A percentile compares a stretch with the other conserved stretches of the same genome.
phyloP scores from a whole-genome alignment of 768 basidiomycete species.

The Boletus rubropictus region DNA sequence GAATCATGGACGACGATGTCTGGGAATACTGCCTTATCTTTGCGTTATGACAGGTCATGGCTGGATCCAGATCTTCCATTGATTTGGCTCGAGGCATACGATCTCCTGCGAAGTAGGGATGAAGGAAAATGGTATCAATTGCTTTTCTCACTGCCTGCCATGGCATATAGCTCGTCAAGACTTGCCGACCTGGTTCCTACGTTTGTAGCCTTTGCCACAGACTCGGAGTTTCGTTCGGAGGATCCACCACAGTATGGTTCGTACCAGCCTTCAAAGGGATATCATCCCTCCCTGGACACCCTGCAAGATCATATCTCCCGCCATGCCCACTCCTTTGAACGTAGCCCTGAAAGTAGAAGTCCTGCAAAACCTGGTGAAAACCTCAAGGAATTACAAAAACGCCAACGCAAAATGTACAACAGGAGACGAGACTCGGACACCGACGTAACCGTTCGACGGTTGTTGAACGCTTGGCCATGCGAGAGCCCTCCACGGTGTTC shows the following conservation, averaged over 20 bases:
- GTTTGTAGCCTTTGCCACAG: constrained; percentile 29
- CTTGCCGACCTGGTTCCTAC: constrained; percentile 18
- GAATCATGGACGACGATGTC: constrained; percentile 5
- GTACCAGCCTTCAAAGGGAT: constrained; percentile 11
- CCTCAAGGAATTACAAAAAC: background rate
- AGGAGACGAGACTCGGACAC: constrained; percentile 5
- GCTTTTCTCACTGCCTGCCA: constrained; percentile 30
- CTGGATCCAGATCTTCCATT: constrained; percentile 16
- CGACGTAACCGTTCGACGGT: background rate
- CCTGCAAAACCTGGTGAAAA: background rate
- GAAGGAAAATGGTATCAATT: constrained; percentile 18
- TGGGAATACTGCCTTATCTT: constrained; percentile 1
- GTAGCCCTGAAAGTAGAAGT: constrained; percentile 11
- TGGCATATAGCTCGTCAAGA: constrained; percentile 24
- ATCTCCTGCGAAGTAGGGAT: constrained; percentile 15
- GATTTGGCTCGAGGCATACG: constrained; percentile 28
- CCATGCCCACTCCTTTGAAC: background rate
- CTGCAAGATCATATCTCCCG: background rate
- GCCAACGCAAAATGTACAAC: constrained; percentile 7
- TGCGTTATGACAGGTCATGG: constrained; percentile 29
- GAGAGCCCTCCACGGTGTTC: constrained; percentile 9
- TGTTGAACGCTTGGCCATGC: constrained; percentile 19
- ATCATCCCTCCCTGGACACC: background rate
- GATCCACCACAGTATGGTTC: constrained; percentile 15
- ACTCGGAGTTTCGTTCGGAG: constrained; percentile 3